Evolutionary conservation across 306 rosid species (phyloP), one percentile per base, ranked within the genome.

Genomic region (Corylus avellana): DNA sequence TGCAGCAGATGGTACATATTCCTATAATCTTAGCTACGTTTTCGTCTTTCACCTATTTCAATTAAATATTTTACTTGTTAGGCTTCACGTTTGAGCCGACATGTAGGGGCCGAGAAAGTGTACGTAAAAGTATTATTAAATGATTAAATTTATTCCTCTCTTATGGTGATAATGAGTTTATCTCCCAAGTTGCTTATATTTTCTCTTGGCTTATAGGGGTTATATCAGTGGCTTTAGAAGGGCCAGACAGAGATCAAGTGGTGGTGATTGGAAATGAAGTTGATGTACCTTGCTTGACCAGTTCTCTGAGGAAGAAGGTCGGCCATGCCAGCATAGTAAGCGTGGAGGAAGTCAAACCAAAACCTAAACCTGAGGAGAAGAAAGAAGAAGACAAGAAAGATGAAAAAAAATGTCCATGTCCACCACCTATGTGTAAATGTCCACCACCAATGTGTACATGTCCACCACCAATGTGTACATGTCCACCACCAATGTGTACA

Each of bases 181-280:
- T 22, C 22, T 22, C 22, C 1, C 35, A 32, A 32, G 2, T 32
- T 32, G 35, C 35, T 32, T 32, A 32, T 32, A 32, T 32, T 32
- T n/a, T 9, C 3, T 8, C 25, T 35, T 66, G 51, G 22, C 11
- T 17, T 64, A 32, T 53, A 83, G 91, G 92, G 22, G 87, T 88
- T 67, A 29, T 44, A 5, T 70, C 89, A 20, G 90, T 87, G 49
- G 37, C 14, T 22, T 66, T 91, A 72, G 16, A 82, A 48, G 84
- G 88, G 70, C 59, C 67, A 62, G 86, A 76, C 0, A 87, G 2
- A 55, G 90, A 85, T 58, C 35, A 58, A 74, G 82, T 91, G 77
- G 81, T 82, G 76, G 82, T 90, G 18, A 50, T 61, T 32, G 92
- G 90, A 80, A 84, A 92, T 7, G 82, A 83, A 76, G 78, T 88